Base-by-base conservation (phyloP, 164 flowering plant species). In the Brasenia schreberi region DNA sequence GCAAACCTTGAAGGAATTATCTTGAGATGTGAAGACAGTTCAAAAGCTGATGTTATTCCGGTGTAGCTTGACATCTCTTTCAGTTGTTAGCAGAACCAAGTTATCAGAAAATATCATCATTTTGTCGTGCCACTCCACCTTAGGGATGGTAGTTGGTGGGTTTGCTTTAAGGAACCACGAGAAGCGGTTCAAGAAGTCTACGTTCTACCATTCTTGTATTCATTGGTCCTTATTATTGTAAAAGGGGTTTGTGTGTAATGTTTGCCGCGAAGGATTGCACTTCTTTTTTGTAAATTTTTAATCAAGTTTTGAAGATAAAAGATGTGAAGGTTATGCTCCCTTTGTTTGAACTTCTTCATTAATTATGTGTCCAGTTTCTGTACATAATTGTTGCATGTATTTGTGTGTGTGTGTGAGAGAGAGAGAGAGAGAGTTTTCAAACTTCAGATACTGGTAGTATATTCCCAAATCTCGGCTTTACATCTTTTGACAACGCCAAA, bases 1-100 rank as follows among this genome's bases (percentile, higher is more conserved):
- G 90, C 84, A 27, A 79, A 74, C 67, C 87, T 86, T 4, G 88
- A 86, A 61, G 90, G 90, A 19, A 80, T 84, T 71, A 84, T 84
- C 58, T 72, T 84, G 75, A 82, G 85, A 71, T 86, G 85, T 17
- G 90, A 84, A 69, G 88, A 84, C 74, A 68, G 84, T 0, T 82
- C 88, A 4, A 86, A 79, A 72, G 64, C 68, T 11, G 84, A 81
- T 73, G 87, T 80, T 17, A 81, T 82, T 64, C 87, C 87, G 16
- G 87, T 83, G 59, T 82, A 80, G 73, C 19, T 42, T 17, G 39
- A 65, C 65, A 65, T 60, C 59, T 58, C 7, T 18, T 49, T 49
- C 56, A 9, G 10, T 49, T 12, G 53, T 45, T 49, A 49, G 56
- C 56, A 49, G 10, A 49, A 49, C 56, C 56, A 49, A 14, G 56